Base-by-base conservation (phyloP, 768 basidiomycete species). In the Cystobasidium ongulense region DNA sequence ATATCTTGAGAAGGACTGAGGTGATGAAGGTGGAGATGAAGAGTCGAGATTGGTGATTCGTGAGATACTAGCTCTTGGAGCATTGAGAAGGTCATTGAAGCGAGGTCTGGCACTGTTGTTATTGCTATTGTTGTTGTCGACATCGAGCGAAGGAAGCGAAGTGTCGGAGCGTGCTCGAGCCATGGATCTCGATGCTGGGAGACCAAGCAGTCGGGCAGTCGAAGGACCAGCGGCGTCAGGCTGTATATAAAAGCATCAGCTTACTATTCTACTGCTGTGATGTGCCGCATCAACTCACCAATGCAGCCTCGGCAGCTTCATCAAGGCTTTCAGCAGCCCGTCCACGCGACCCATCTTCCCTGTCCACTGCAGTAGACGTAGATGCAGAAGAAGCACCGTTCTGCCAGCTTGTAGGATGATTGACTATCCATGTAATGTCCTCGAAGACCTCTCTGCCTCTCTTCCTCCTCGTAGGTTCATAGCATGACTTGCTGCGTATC, bases 401-500 rank as follows among this genome's bases (percentile, higher is more conserved):
- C 54, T 59, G 29, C 68, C 68, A 71, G 53, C 43, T 71, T 4
- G 36, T 17, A 18, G 68, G 36, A 33, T 71, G 46, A 36, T 71
- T 71, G 29, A 71, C 54, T 35, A 71, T 71, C 36, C 43, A 71
- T 8, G 68, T 71, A 18, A 71, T 71, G 36, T 71, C 68, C 27
- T 71, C 68, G 8, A 71, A 25, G 7, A 71, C 68, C 54, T 71
- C 53, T 71, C 68, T 71, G 21, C 52, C 54, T 71, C 68, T 71
- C 54, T 71, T 71, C 21, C 54, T 54, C 33, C 63, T 27, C 7
- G 43, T 8, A 27, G 68, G 68, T n/a, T 53, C 68, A 54, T 71
- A 5, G 38, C 53, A 71, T 23, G 53, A 57, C 35, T 71, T 71
- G 68, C 68, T 71, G 17, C 68, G 21, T 33, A n/a, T 25, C 36